Evolutionary conservation across 257 asterid species (phyloP).

Genomic region (Solanum lycopersicoides): DNA sequence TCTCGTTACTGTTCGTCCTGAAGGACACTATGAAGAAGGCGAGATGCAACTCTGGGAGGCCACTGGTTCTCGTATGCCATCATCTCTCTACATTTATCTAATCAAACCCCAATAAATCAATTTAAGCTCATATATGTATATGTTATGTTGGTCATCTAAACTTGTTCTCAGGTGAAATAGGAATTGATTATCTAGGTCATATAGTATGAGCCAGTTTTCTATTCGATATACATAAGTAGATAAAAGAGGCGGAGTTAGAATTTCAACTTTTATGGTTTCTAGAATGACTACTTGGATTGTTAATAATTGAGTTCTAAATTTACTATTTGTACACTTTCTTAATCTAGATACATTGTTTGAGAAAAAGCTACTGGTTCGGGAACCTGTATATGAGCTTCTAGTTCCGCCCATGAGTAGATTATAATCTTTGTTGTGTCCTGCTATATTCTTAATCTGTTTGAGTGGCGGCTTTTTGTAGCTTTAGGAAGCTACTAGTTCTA

Average conservation of each 20-base stretch:
- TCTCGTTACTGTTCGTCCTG: conserved; percentile 54
- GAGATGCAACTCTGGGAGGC: conserved; percentile 94
- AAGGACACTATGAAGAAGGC: conserved; percentile 58
- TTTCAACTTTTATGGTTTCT: not conserved
- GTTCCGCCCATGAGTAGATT: not conserved
- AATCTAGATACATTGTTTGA: not conserved
- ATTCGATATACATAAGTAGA: not conserved
- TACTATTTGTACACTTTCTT: not conserved
- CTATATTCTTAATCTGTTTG: not conserved
- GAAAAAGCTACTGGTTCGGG: not conserved
- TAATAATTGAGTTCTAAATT: too few relatives aligned
- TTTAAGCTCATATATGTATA: not conserved
- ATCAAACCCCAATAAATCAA: not conserved
- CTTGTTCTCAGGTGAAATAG: not conserved
- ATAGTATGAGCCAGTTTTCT: not conserved
- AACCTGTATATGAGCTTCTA: not conserved
- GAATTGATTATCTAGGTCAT: not conserved
- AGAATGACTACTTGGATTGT: not conserved
- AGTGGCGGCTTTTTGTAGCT: not conserved
- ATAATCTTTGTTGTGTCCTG: not conserved
- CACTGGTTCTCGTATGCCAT: conserved; percentile 88
- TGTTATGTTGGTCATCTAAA: not conserved
- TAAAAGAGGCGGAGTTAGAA: not conserved
- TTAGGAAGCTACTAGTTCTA: not conserved
- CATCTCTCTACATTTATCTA: not conserved